phyloP scores from a whole-genome alignment of 139 green algal species.

The Tetradesmus obliquus region DNA sequence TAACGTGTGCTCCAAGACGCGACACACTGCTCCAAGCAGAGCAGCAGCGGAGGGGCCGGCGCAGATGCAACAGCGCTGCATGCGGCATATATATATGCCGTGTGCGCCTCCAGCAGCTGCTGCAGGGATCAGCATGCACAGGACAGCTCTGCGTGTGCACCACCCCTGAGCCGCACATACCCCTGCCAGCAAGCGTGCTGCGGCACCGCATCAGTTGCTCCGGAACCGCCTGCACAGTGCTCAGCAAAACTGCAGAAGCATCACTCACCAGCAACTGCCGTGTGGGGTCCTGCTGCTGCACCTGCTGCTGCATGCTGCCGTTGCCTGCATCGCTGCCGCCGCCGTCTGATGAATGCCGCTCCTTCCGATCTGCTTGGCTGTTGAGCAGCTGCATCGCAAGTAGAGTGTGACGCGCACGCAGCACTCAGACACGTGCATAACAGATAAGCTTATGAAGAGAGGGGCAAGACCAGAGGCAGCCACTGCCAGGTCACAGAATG shows the following conservation, averaged over 20 bases:
- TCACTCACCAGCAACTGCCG: conserved; percentile 36
- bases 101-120: not conserved
- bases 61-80: not conserved
- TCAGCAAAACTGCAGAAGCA: not conserved
- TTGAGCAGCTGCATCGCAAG: not conserved
- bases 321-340: not conserved
- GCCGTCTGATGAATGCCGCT: not conserved
- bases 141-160: not conserved
- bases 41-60: too few species aligned
- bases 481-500: not conserved
- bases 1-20: too few species aligned
- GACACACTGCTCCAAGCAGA: not conserved
- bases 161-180: too few species aligned
- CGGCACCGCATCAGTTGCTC: too few species aligned
- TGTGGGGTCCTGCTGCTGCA: conserved; percentile 41
- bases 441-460: not conserved
- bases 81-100: not conserved
- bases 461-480: not conserved
- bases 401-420: not conserved
- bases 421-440: not conserved
- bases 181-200: not conserved
- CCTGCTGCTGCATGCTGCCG: conserved; percentile 15
- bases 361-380: not conserved
- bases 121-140: not conserved
- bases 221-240: too few species aligned